Evolutionary conservation across 2,329 filamentous ascomycete species (phyloP), one percentile per base, ranked within the genome.

Genomic region (Aureobasidium sp.): DNA sequence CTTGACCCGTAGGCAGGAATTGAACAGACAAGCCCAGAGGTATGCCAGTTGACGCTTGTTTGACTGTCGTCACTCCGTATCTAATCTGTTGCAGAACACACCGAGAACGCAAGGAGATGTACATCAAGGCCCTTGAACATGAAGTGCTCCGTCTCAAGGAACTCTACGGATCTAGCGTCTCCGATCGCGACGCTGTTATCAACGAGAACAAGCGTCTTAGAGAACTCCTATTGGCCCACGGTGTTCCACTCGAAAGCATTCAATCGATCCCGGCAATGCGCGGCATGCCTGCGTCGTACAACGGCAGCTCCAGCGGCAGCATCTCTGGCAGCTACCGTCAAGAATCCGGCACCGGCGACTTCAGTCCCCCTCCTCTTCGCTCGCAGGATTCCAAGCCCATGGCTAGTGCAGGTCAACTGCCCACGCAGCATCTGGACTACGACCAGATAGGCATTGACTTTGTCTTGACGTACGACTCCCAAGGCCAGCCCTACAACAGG

Each of bases 11-110:
- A 85, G 93, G 65, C 94, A 97, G 72, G 93, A 97, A 74, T 79
- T 97, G 64, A 97, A 97, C 72, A 85, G 94, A 65, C 93, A 97
- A 77, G 94, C 94, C 32, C 94, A 97, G 75, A 88, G 92, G 92
- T 95, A 84, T 68, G 76, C 61, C 14, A 8, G 11, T 16, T 36
- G 13, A 55, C 37, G 45, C 21, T 21, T 21, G 21, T 21, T 21
- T 21, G 21, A 21, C 27, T 21, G 25, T 25, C 13, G 9, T 11
- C 41, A 47, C 54, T 51, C 29, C 62, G 72, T 51, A 1, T 25
- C 45, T 59, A 37, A 59, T 36, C 6, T 1, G 14, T n/a, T 11
- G 14, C 71, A 96, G 94, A 71, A 97, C 94, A 21, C 94, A 99
- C 75, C 91, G 94, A 61, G 94, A 97, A 77, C 86, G 94, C 67